phyloP scores from a whole-genome alignment of 345 rosid genomes.

The Pistacia vera region DNA sequence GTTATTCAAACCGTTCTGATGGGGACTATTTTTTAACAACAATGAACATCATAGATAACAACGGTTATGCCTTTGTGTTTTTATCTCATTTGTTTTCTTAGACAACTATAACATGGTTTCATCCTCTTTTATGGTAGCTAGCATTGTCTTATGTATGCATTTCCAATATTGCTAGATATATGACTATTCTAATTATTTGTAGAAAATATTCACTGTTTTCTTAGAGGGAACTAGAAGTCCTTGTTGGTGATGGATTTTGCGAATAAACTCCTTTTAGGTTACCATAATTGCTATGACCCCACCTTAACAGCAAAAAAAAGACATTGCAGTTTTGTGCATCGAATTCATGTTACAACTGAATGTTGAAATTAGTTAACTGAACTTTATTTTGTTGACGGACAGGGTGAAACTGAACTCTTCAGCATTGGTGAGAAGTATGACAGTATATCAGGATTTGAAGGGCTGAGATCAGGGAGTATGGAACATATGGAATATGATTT shows the following conservation, averaged over 20 bases:
- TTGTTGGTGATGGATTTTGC: background rate
- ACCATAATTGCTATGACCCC: background rate
- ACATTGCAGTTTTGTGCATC: too few relatives aligned
- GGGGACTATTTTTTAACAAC: background rate
- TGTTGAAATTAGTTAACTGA: background rate
- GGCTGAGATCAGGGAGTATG: conserved; percentile 28
- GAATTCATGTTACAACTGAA: background rate
- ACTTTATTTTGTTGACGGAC: conserved; percentile 19
- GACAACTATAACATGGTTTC: background rate
- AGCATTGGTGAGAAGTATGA: conserved; percentile 24
- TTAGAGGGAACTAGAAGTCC: conserved; percentile 5
- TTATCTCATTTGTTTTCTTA: background rate
- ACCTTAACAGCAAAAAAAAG: background rate
- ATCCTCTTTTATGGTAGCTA: background rate
- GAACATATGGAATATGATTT: conserved; percentile 46
- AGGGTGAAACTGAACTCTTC: conserved; percentile 44
- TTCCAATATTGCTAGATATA: background rate
- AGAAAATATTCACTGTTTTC: background rate
- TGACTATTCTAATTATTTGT: background rate
- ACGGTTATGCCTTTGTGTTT: background rate
- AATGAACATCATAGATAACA: conserved; percentile 1
- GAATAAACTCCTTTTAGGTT: background rate
- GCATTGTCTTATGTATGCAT: background rate
- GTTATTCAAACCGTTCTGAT: background rate
- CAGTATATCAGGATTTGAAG: conserved; percentile 33